phyloP scores from a whole-genome alignment of 2,329 filamentous ascomycete genomes.

The Aspergillus arachidicola region DNA sequence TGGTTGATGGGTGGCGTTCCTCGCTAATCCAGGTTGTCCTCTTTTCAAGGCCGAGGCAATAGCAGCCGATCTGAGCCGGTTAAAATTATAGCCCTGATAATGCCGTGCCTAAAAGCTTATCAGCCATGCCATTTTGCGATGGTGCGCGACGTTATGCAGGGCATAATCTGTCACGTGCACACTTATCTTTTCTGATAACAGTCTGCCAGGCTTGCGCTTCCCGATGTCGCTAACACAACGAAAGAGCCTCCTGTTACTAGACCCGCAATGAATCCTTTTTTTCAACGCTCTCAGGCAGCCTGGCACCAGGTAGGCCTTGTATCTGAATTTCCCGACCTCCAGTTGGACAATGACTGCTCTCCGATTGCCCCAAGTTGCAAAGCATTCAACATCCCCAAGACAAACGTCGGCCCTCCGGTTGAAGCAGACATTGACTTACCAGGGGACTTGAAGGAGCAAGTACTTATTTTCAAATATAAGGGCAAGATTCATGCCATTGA shows the following conservation, averaged over 20 bases:
- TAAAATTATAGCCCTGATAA: neutral
- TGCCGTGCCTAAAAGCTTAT: neutral
- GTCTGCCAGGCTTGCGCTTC: neutral
- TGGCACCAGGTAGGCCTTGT: conserved; percentile 61
- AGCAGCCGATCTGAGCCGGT: neutral
- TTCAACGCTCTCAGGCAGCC: conserved; percentile 25
- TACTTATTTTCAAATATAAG: conserved; percentile 66
- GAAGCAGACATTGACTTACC: conserved; percentile 37
- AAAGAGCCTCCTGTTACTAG: neutral
- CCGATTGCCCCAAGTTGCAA: conserved; percentile 60
- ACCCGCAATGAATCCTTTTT: conserved; percentile 27
- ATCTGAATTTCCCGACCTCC: conserved; percentile 60
- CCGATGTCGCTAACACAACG: neutral
- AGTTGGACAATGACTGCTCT: conserved; percentile 39
- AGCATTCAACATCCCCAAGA: conserved; percentile 55
- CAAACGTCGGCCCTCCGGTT: conserved; percentile 34
- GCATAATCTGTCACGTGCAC: neutral
- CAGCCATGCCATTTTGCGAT: neutral
- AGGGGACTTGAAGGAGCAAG: conserved; percentile 58
- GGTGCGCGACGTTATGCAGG: neutral
- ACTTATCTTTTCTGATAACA: neutral
- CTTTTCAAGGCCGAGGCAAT: neutral
- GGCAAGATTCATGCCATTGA: conserved; percentile 69
- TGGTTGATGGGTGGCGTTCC: neutral
- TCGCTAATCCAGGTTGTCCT: too few species aligned